phyloP scores from a whole-genome alignment of 208 protist genomes.

The Leishmania guyanensis region DNA sequence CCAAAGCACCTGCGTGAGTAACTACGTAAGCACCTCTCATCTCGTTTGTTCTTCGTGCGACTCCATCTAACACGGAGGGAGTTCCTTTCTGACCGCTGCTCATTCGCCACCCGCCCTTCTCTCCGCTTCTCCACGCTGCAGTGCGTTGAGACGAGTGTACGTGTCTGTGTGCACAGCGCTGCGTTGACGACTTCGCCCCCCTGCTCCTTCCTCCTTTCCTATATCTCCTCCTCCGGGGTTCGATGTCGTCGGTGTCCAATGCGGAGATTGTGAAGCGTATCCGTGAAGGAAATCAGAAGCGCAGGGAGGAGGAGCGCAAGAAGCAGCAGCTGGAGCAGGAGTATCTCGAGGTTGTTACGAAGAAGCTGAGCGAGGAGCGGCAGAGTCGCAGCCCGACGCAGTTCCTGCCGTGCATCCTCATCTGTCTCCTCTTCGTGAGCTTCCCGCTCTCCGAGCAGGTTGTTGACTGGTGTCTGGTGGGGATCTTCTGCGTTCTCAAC shows the following conservation, averaged over 20 bases:
- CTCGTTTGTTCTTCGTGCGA: too few species aligned
- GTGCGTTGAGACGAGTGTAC: background rate
- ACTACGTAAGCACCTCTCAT: background rate
- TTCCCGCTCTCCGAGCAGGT: conserved; percentile 76
- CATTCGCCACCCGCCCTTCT: background rate
- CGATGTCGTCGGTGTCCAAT: conserved; percentile 17
- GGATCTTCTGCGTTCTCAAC: conserved; percentile 58
- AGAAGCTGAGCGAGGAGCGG: conserved; percentile 27
- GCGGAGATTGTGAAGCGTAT: conserved; percentile 66
- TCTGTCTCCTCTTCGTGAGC: conserved; percentile 79
- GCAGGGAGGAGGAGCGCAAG: conserved; percentile 59
- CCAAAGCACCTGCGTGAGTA: background rate
- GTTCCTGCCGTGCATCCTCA: conserved; percentile 73
- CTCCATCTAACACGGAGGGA: background rate
- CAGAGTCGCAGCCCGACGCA: conserved; percentile 19
- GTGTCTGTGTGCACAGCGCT: background rate
- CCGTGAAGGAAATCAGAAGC: conserved; percentile 54
- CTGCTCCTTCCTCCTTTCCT: background rate
- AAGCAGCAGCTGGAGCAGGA: conserved; percentile 65
- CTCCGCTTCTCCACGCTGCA: background rate
- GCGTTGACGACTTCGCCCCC: background rate
- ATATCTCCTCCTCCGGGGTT: background rate
- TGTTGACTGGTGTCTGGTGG: conserved; percentile 79
- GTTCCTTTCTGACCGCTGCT: background rate
- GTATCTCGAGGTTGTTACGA: conserved; percentile 44